Conservation (phyloP, 345 rosid genomes). For the Citrus trifoliata region DNA sequence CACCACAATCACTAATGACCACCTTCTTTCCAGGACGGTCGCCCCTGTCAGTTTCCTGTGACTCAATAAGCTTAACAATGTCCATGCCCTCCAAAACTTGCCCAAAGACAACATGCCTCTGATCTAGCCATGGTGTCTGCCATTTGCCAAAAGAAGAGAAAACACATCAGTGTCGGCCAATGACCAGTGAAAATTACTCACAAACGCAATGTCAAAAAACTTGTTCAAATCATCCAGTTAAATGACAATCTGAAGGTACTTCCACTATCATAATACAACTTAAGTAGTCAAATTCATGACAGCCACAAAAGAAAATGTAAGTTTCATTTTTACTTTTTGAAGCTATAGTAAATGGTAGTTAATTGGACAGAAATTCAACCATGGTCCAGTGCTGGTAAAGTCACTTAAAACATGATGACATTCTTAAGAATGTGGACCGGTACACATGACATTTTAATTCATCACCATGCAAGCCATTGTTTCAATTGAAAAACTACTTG, state of each 20-base stretch:
- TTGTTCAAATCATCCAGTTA: not conserved
- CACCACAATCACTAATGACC: slow-evolving; percentile 79
- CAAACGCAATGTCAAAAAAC: not conserved
- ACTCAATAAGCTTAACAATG: slow-evolving; percentile 67
- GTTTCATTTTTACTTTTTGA: too few species aligned
- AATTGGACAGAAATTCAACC: not conserved
- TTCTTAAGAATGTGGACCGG: not conserved
- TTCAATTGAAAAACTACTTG: not conserved
- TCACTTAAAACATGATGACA: not conserved
- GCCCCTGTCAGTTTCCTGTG: slow-evolving; percentile 89
- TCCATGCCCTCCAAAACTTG: slow-evolving; percentile 98
- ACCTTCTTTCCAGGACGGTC: slow-evolving; percentile 93
- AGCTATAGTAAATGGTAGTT: not conserved
- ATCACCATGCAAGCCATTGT: not conserved
- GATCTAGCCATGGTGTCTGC: slow-evolving; percentile 96
- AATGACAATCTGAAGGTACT: not conserved
- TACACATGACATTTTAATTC: not conserved
- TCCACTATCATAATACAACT: not conserved
- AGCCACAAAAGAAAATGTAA: not conserved
- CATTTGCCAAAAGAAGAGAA: slow-evolving; percentile 15
- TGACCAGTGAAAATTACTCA: not conserved
- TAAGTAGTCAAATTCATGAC: not conserved
- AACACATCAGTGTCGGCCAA: not conserved
- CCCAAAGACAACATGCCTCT: slow-evolving; percentile 95
- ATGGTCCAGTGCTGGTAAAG: not conserved